These are phyloP conservation scores for Sphagnum tenellum DNA, from an alignment of 225 moss, liverwort and hornwort species.

Conservation along the genomic window DNA sequence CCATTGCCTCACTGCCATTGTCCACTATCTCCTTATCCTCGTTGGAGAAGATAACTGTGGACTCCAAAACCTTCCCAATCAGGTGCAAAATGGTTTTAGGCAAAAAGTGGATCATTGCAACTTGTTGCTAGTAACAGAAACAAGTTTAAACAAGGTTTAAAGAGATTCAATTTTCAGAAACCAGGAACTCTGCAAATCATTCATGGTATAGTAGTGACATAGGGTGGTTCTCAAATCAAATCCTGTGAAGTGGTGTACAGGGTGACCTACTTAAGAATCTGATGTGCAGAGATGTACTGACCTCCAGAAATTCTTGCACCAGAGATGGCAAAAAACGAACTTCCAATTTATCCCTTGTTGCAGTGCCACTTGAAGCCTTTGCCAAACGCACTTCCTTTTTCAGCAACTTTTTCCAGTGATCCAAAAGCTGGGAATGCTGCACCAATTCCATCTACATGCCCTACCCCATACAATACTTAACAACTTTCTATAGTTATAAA, in stretches of 20 bases:
- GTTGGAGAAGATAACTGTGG: constrained; percentile 26
- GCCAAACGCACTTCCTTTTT: constrained; percentile 67
- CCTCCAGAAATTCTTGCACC: constrained; percentile 71
- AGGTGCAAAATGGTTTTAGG: neutral
- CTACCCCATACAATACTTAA: too few species aligned
- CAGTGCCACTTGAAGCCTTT: constrained; percentile 34
- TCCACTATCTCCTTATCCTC: constrained; percentile 21
- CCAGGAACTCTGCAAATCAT: too few species aligned
- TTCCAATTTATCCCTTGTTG: constrained; percentile 70
- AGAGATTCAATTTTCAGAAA: too few species aligned
- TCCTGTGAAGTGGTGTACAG: too few species aligned
- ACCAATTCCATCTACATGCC: constrained; percentile 59
- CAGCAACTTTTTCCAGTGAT: constrained; percentile 73
- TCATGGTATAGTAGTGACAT: too few species aligned
- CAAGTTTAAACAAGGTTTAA: too few species aligned
- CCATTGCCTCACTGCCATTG: neutral
- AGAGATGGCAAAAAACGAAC: constrained; percentile 80
- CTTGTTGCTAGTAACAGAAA: neutral
- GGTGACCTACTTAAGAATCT: neutral
- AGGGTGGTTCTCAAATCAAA: too few species aligned
- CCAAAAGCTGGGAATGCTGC: constrained; percentile 66
- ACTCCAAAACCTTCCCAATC: constrained; percentile 32
- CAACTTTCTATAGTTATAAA: neutral
- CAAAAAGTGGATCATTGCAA: neutral
- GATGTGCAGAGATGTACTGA: neutral